Conservation (phyloP, 192 early-diverging fungal species). For the Glomus cerebriforme region DNA sequence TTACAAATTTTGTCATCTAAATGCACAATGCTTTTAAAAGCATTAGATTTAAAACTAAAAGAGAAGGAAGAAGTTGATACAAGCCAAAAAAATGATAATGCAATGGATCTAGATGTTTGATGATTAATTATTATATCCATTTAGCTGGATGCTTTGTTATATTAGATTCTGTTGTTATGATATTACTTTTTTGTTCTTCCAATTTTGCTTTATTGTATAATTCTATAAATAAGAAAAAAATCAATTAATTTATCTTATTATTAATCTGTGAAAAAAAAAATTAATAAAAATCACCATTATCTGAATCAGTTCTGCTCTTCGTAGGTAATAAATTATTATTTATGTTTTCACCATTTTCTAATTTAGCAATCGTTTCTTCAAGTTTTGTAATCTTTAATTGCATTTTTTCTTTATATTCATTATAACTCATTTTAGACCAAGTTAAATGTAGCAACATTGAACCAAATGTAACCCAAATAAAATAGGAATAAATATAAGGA, state of each 20-base stretch:
- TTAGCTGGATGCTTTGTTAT: too few relatives aligned
- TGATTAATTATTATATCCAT: background rate
- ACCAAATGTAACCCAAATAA: background rate
- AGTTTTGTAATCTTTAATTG: background rate
- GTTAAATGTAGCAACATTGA: background rate
- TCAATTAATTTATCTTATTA: background rate
- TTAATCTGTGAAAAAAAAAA: background rate
- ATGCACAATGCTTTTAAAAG: slow-evolving; percentile 67
- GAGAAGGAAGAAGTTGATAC: background rate
- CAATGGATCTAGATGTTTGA: background rate
- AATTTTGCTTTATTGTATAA: background rate
- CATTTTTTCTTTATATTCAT: slow-evolving; percentile 2
- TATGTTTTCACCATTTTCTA: background rate
- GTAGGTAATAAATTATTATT: background rate
- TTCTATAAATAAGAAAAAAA: background rate
- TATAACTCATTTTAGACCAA: background rate
- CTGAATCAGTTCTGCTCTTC: background rate
- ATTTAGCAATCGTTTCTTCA: background rate
- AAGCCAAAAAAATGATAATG: background rate
- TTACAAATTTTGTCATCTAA: slow-evolving; percentile 82
- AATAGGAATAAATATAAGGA: background rate
- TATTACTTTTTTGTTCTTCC: background rate
- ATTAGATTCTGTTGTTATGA: background rate
- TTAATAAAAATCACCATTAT: background rate
- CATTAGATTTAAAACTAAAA: slow-evolving; percentile 40